Evolutionary conservation across 495 filamentous ascomycete species (phyloP), one percentile per base, ranked within the genome.

Genomic region (Penicillium argentinense): DNA sequence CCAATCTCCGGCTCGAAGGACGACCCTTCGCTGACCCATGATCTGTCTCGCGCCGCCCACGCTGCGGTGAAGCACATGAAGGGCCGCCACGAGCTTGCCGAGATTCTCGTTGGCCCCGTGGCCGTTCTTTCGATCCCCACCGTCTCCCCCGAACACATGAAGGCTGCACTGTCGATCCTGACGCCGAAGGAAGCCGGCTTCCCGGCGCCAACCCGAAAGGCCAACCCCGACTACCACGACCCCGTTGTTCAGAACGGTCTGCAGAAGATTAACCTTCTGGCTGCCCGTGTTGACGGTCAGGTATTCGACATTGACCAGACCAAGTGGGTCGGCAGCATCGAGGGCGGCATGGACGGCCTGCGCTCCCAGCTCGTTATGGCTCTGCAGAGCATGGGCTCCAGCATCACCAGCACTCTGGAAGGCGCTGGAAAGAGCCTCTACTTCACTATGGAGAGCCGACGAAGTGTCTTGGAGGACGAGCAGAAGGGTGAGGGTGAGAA

Each of bases 241-340:
- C 68, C 78, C 2, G 63, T 75, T 9, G 84, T 89, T 29, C 88
- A 95, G 71, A 76, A 65, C 39, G 95, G 88, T 29, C 60, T 97
- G 57, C 82, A 87, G 65, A 98, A 98, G 69, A 66, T 97, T 45
- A 69, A 95, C 63, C 57, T 98, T 25, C 67, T 97, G 32, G 95
- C 89, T 44, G 91, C 91, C 13, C 77, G 93, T 43, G 80, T 96
- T 18, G 83, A 87, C 54, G 86, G 86, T 48, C 81, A 79, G 69
- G 86, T 90, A 33, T 89, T 97, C 56, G 95, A 98, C 68, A 59
- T 76, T 22, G 83, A 84, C 13, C 84, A 88, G 51, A 73, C 88
- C 45, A 86, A 83, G 62, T 93, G 88, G 87, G 81, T 97, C 40
- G 88, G 86, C 30, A 78, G 81, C n/a, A 87, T 97, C 59, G 76